Base-by-base conservation (phyloP, 2,329 filamentous ascomycete genomes). In the Aurifilum marmelostoma region DNA sequence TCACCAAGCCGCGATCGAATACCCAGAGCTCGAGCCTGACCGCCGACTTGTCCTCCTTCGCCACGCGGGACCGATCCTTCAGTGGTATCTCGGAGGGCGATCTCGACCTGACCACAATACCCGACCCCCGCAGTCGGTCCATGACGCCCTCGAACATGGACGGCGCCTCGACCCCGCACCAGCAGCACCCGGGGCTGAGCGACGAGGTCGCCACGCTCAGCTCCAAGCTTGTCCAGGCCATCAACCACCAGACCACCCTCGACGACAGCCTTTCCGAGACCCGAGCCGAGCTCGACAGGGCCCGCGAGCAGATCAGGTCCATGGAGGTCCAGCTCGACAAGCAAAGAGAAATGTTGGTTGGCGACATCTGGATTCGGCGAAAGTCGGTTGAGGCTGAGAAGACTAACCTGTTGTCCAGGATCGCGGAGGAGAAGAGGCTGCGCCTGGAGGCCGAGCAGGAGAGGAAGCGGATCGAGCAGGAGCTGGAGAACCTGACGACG, bases 211-310 rank as follows among this genome's bases (percentile, higher is more conserved):
- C 95, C 9, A 89, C 92, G 8, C 84, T 99, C 41, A 98, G 94
- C 80, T 95, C 94, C 63, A 99, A 99, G 80, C 89, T 99, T 72
- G 95, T 99, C 75, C 95, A 96, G 76, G 95, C 96, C 59, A 97
- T 99, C 80, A 99, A 99, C 78, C 92, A 97, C 79, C 94, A 97
- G 80, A 97, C 94, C 9, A 90, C 88, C 29, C 86, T 99, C 59
- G 96, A 98, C 79, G 96, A 99, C 79, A 92, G 89, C 14, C 84
- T 99, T 24, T 91, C 93, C 63, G 89, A 89, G 65, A 92, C 94
- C 21, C 89, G 94, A 50, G 91, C 94, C 77, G 94, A 98, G 76
- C 83, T 98, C 61, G 93, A 97, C 67, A 79, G 87, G 43, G 88
- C 93, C 11, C 87, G 86, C 69, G 87, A 90, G 62, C 87, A 86